phyloP scores from a whole-genome alignment of 768 basidiomycete genomes.

The Coprinellus micaceus region DNA sequence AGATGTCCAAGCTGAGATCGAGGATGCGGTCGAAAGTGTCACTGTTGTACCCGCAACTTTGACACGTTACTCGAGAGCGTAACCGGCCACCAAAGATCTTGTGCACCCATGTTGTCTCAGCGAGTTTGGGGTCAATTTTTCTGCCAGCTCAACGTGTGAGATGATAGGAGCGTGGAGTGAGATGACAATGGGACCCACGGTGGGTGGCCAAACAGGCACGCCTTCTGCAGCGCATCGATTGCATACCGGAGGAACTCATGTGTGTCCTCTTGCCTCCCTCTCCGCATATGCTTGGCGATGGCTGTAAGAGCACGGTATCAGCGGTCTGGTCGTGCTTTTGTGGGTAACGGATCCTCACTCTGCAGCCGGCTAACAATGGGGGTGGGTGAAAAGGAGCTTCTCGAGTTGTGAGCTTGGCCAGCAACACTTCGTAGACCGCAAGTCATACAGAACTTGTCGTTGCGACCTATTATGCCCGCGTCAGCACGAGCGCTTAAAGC shows the following conservation, averaged over 20 bases:
- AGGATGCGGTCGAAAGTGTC: conserved; percentile 96
- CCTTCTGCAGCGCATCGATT: conserved; percentile 86
- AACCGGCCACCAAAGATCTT: conserved; percentile 90
- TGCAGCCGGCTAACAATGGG: conserved; percentile 66
- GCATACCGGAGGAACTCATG: conserved; percentile 97
- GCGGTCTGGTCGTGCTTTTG: neutral
- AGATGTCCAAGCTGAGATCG: conserved; percentile 90
- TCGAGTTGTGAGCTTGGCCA: conserved; percentile 45
- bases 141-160: conserved; percentile 28
- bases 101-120: conserved; percentile 92
- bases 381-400: conserved; percentile 57
- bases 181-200: conserved; percentile 45
- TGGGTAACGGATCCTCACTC: conserved; percentile 40
- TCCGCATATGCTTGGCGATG: conserved; percentile 88
- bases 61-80: conserved; percentile 87
- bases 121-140: conserved; percentile 65
- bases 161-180: neutral
- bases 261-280: conserved; percentile 93
- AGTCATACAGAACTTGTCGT: conserved; percentile 74
- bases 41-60: conserved; percentile 76
- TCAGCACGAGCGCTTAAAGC: conserved; percentile 5
- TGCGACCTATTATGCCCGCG: conserved; percentile 29
- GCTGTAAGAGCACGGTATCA: conserved; percentile 37
- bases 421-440: conserved; percentile 65
- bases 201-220: conserved; percentile 68